Evolutionary conservation across 2,329 filamentous ascomycete genomes (phyloP), one percentile per base, ranked within the genome.

Genomic region (Elsinoe ampelina): DNA sequence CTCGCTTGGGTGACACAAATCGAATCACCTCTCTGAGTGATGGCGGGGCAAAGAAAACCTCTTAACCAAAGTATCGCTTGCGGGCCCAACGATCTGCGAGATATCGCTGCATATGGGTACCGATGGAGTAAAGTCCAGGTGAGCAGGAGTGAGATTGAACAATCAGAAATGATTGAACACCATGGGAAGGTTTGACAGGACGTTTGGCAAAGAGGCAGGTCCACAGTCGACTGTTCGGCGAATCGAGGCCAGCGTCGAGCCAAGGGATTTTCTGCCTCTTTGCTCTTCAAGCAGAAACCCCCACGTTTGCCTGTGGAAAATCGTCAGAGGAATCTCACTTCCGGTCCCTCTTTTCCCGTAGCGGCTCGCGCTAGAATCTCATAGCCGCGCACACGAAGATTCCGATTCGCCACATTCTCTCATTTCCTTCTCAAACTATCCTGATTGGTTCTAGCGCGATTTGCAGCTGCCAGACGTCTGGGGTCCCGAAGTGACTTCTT

Each of bases 71-170:
- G 62, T 75, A 75, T 61, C 72, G 68, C 66, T 68, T 68, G 64
- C 73, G 71, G 59, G 73, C 73, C 73, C 73, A 75, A 64, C 72
- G 72, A 67, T 75, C 79, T 64, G 73, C 78, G 61, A 76, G 73
- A 66, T 78, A 66, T 63, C 78, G 76, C 72, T 68, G 77, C 78
- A 81, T 81, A 69, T 72, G 55, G 47, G 48, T 32, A 13, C 12
- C 6, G 34, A 35, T 6, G 30, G 12, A 35, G 48, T 39, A 26
- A 39, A 39, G 32, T 15, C 19, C 13, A 38, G 19, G 15, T 36
- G 35, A 10, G 17, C 3, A 17, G 20, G 48, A 39, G 19, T 26
- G 32, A 35, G 20, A 39, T 52, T 36, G 48, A 35, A 17, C 30
- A 35, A 35, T 17, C 13, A 34, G 45, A 38, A 52, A 52, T 34